These are phyloP conservation scores for Amphicarpaea edgeworthii DNA, from an alignment of 306 rosid genomes.

Conservation along the genomic window DNA sequence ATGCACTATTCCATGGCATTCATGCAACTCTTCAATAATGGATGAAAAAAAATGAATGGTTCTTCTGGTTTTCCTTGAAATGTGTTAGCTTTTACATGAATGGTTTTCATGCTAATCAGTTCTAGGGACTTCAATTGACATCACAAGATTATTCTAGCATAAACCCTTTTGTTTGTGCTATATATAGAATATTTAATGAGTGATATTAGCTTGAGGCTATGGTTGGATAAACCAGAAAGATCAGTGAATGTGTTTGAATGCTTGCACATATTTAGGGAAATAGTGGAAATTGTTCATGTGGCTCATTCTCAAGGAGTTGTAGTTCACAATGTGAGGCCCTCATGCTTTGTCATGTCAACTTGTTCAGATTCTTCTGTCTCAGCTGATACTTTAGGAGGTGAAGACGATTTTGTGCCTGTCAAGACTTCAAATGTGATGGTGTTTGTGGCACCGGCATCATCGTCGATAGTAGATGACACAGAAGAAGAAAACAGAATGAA, in stretches of 20 bases:
- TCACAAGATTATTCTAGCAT: conserved; percentile 53
- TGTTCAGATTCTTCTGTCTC: conserved; percentile 79
- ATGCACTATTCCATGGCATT: conserved; percentile 45
- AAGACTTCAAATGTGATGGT: conserved; percentile 58
- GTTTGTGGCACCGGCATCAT: conserved; percentile 57
- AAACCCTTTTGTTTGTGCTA: conserved; percentile 56
- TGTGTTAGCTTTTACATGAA: no score
- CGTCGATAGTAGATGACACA: conserved; percentile 58
- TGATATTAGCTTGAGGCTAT: conserved; percentile 78
- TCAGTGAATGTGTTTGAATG: conserved; percentile 71
- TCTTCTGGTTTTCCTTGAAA: conserved; percentile 68
- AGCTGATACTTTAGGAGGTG: conserved; percentile 70
- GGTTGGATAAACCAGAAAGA: conserved; percentile 82
- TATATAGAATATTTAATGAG: no score
- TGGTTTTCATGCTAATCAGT: conserved; percentile 55
- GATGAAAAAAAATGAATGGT: conserved; percentile 67
- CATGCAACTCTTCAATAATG: conserved; percentile 64
- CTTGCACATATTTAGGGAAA: conserved; percentile 78
- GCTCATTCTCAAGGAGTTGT: conserved; percentile 84
- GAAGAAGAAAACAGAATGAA: conserved; percentile 62
- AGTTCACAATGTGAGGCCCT: conserved; percentile 82
- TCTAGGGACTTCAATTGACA: conserved; percentile 55
- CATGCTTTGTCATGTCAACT: conserved; percentile 84
- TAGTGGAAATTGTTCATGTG: conserved; percentile 71
- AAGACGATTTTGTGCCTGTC: conserved; percentile 51